phyloP scores from a whole-genome alignment of 208 protist genomes.

The Acanthamoeba healyi region DNA sequence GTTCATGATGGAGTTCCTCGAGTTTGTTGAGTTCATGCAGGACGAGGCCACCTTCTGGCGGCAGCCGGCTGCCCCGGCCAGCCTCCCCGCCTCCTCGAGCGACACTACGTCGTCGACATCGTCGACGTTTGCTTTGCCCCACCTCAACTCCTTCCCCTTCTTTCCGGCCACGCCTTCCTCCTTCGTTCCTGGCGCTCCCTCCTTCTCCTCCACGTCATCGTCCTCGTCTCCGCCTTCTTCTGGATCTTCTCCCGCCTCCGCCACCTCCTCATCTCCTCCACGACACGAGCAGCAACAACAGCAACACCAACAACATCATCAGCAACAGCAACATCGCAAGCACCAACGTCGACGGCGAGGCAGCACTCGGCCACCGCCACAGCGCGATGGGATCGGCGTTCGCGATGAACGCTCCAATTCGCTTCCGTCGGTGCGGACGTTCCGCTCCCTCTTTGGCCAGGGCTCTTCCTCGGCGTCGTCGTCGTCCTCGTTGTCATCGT shows the following conservation, averaged over 20 bases:
- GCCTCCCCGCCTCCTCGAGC: neutral
- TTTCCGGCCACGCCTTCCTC: neutral
- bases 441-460: neutral
- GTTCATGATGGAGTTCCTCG: constrained; percentile 49
- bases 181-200: neutral
- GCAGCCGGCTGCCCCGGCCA: neutral
- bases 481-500: neutral
- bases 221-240: neutral
- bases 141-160: neutral
- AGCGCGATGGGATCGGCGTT: no score
- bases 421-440: neutral
- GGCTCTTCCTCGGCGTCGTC: neutral
- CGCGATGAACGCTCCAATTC: neutral
- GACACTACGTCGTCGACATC: neutral
- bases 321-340: no score
- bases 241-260: no score
- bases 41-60: constrained; percentile 37
- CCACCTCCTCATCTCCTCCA: neutral
- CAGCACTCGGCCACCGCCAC: neutral
- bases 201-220: neutral
- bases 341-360: no score
- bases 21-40: constrained; percentile 22
- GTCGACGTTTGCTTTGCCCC: neutral
- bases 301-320: neutral
- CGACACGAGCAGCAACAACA: neutral